phyloP scores from a whole-genome alignment of 2,329 filamentous ascomycete genomes.

The Zopfia rhizophila region DNA sequence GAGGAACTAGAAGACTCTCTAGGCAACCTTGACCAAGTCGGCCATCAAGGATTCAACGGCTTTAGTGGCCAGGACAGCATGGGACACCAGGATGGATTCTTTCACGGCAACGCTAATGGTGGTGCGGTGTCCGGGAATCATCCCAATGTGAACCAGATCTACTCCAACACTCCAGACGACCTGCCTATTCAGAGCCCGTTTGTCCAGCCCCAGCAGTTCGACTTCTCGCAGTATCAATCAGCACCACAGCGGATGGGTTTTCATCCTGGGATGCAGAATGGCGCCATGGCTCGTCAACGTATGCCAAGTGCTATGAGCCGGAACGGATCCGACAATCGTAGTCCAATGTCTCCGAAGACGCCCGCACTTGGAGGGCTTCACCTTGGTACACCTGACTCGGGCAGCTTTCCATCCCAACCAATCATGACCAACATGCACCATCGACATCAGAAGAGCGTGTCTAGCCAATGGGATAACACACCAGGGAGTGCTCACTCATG shows the following conservation, averaged over 20 bases:
- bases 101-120: conserved; percentile 44
- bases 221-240: conserved; percentile 78
- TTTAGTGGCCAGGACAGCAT: conserved; percentile 66
- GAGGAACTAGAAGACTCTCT: conserved; percentile 85
- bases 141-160: conserved; percentile 77
- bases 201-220: conserved; percentile 73
- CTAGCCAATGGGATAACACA: conserved; percentile 90
- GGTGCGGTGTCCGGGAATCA: conserved; percentile 68
- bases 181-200: conserved; percentile 93
- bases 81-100: conserved; percentile 67
- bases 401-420: conserved; percentile 78
- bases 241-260: conserved; percentile 66
- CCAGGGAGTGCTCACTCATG: conserved; percentile 86
- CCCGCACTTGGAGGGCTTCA: conserved; percentile 77
- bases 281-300: conserved; percentile 44
- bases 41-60: conserved; percentile 57
- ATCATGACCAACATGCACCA: conserved; percentile 74
- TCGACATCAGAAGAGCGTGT: conserved; percentile 82
- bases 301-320: conserved; percentile 63
- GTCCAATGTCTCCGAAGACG: conserved; percentile 89
- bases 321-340: conserved; percentile 74
- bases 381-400: conserved; percentile 76
- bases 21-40: conserved; percentile 61
- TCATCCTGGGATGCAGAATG: conserved; percentile 43
- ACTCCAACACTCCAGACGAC: conserved; percentile 90